These are phyloP conservation scores for Yamadazyma sp. DNA, from an alignment of 805 yeast species.

Conservation along the genomic window DNA sequence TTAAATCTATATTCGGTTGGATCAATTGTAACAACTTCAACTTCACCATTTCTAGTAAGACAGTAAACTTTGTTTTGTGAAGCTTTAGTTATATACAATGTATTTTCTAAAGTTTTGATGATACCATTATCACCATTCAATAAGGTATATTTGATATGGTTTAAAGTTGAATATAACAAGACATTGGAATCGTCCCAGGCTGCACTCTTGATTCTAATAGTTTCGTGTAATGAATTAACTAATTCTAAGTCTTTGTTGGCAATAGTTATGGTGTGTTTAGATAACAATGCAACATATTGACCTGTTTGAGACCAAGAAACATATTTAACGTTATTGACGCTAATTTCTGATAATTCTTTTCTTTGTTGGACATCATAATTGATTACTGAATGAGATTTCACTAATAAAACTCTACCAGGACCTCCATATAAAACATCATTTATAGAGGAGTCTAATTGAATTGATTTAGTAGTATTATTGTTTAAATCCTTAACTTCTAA, in stretches of 20 bases:
- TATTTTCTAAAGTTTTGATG: conserved; percentile 85
- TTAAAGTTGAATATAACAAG: conserved; percentile 86
- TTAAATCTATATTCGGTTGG: conserved; percentile 98
- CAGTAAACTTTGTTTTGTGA: conserved; percentile 71
- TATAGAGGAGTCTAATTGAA: conserved; percentile 65
- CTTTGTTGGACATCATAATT: conserved; percentile 92
- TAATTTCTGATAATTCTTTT: conserved; percentile 65
- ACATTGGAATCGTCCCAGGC: conserved; percentile 97
- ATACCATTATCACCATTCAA: conserved; percentile 95
- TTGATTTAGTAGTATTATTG: conserved; percentile 76
- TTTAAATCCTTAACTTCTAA: conserved; percentile 81
- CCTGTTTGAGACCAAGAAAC: conserved; percentile 88
- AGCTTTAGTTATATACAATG: conserved; percentile 77
- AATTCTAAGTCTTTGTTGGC: conserved; percentile 76
- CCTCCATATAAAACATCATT: conserved; percentile 74
- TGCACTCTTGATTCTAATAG: conserved; percentile 93
- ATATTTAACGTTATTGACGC: conserved; percentile 79
- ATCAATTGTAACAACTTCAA: conserved; percentile 75
- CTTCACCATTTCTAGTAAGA: conserved; percentile 80
- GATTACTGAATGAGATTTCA: conserved; percentile 70
- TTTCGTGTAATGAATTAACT: conserved; percentile 87
- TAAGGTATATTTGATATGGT: conserved; percentile 91
- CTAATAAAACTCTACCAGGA: conserved; percentile 77
- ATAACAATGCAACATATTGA: conserved; percentile 78
- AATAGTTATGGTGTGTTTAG: conserved; percentile 90